These are phyloP conservation scores for Acarospora socialis DNA, from an alignment of 2,329 filamentous ascomycete genomes.

Conservation along the genomic window DNA sequence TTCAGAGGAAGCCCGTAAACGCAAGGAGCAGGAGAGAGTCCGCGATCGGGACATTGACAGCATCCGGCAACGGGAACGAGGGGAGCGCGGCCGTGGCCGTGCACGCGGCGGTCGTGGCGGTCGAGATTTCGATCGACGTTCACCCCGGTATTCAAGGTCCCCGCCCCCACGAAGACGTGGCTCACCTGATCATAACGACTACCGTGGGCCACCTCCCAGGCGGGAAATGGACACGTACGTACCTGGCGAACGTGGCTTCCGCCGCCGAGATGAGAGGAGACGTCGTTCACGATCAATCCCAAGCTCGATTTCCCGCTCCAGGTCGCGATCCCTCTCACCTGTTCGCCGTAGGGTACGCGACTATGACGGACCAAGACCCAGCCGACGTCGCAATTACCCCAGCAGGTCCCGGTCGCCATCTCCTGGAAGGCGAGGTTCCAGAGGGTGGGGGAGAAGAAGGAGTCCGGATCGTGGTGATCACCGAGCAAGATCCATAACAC, in stretches of 20 bases:
- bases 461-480: conserved; percentile 29
- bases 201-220: conserved; percentile 31
- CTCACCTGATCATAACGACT: conserved; percentile 29
- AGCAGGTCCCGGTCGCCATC: conserved; percentile 19
- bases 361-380: conserved; percentile 17
- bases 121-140: conserved; percentile 34
- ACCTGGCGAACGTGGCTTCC: conserved; percentile 28
- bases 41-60: conserved; percentile 58
- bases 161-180: conserved; percentile 36
- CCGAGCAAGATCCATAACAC: conserved; percentile 35
- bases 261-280: conserved; percentile 22
- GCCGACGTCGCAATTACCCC: conserved; percentile 17
- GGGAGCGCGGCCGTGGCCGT: conserved; percentile 24
- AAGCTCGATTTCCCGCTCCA: conserved; percentile 20
- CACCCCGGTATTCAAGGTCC: conserved; percentile 35
- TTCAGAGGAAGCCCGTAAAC: conserved; percentile 57
- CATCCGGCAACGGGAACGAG: conserved; percentile 43
- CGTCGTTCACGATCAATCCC: conserved; percentile 20
- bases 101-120: conserved; percentile 23
- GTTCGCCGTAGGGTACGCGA: conserved; percentile 18
- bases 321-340: conserved; percentile 19
- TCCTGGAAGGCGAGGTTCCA: conserved; percentile 19
- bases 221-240: conserved; percentile 44
- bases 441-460: conserved; percentile 23
- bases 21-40: conserved; percentile 55